Conservation (phyloP, 257 asterid species). For the Solanum virginianum region DNA sequence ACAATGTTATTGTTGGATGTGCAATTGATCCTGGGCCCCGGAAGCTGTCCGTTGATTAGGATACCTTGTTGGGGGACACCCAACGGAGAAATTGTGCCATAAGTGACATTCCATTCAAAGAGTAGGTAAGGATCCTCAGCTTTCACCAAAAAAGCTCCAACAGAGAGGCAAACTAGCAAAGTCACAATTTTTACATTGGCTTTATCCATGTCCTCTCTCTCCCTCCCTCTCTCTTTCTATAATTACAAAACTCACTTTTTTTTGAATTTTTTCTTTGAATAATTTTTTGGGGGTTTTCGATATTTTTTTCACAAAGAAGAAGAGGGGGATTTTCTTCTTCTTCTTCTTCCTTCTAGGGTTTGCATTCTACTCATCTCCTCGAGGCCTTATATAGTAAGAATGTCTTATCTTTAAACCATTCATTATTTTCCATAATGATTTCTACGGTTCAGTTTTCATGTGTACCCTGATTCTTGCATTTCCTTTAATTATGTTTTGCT, state of each 20-base stretch:
- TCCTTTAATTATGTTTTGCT: not conserved
- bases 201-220: not conserved
- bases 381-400: not conserved
- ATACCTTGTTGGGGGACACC: conserved; percentile 48
- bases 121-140: conserved; percentile 45
- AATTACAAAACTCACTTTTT: not conserved
- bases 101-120: conserved; percentile 39
- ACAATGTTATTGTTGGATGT: conserved; percentile 40
- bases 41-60: conserved; percentile 42
- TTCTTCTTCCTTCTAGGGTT: conserved; percentile 8
- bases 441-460: not conserved
- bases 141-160: conserved; percentile 12
- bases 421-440: not conserved
- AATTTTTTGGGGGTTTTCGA: not conserved
- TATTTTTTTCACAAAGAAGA: conserved; percentile 2
- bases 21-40: conserved; percentile 39
- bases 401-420: not conserved
- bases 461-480: not conserved
- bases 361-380: not conserved
- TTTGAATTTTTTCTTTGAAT: not conserved
- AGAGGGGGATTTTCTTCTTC: conserved; percentile 13
- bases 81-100: conserved; percentile 33
- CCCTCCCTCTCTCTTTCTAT: not conserved
- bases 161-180: conserved; percentile 23
- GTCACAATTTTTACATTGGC: conserved; percentile 6